A percentile compares a stretch with the other conserved stretches of the same genome.
Conservation (phyloP, 306 rosid species). For the Alnus glutinosa region DNA sequence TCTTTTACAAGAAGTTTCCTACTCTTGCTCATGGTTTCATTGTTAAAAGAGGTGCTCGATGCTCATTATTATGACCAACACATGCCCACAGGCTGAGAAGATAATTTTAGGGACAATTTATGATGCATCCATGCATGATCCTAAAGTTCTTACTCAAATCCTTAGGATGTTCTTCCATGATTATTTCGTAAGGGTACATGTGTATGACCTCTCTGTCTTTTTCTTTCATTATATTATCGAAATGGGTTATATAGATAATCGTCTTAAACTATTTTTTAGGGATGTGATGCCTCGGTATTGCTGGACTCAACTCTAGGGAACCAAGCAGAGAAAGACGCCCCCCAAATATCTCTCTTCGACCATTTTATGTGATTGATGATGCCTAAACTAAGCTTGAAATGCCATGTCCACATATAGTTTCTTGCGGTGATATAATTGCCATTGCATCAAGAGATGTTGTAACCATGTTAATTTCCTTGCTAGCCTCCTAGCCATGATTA, state of each 20-base stretch:
- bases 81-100: conserved; percentile 63
- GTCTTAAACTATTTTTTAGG: conserved; percentile 36
- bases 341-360: conserved; percentile 54
- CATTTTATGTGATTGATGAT: conserved; percentile 65
- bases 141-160: conserved; percentile 69
- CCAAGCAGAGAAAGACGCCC: conserved; percentile 71
- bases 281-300: conserved; percentile 73
- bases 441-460: conserved; percentile 80
- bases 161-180: conserved; percentile 82
- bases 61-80: conserved; percentile 43
- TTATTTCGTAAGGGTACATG: conserved; percentile 58
- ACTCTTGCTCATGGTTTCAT: conserved; percentile 28
- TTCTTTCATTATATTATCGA: not conserved
- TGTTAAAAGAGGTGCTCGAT: conserved; percentile 43
- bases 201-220: conserved; percentile 33
- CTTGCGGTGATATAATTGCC: conserved; percentile 73
- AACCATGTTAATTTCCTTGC: conserved; percentile 35
- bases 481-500: conserved; percentile 17
- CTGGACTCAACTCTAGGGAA: conserved; percentile 55
- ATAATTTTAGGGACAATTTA: conserved; percentile 56
- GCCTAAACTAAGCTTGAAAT: conserved; percentile 69
- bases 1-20: conserved; percentile 28
- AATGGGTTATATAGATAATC: not conserved
- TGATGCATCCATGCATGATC: conserved; percentile 54
- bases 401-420: conserved; percentile 62